Percentiles rank a stretch among this genome's conserved stretches.
These are phyloP conservation scores for Cryptococcus sp. DNA, from an alignment of 1,284 basidiomycete species.

Conservation along the genomic window DNA sequence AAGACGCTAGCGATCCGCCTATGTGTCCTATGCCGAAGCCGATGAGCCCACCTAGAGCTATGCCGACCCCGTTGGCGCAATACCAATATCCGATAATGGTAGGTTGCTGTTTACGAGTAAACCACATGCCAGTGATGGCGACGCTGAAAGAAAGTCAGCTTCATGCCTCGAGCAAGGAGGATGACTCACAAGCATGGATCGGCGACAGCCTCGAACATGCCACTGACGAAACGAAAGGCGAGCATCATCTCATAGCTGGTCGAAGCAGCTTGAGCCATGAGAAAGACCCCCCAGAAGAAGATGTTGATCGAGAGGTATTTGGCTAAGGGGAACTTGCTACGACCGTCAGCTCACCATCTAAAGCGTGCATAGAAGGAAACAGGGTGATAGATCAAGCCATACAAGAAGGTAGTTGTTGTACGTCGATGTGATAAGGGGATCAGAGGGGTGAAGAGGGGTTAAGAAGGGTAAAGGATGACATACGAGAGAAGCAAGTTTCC, in stretches of 20 bases:
- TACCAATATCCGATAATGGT: conserved; percentile 31
- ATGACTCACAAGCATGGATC: conserved; percentile 27
- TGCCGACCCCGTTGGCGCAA: conserved; percentile 26
- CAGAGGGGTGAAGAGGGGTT: too few species aligned
- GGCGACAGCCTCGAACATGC: conserved; percentile 45
- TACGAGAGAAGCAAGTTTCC: conserved; percentile 44
- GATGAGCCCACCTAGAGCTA: conserved; percentile 32
- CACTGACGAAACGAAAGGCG: conserved; percentile 45
- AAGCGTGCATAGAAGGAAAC: too few species aligned
- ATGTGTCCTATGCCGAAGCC: conserved; percentile 36
- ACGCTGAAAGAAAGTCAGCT: too few species aligned
- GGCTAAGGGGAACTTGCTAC: conserved; percentile 44
- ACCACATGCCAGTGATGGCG: conserved; percentile 24
- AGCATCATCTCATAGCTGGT: conserved; percentile 45
- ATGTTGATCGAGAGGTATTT: conserved; percentile 49
- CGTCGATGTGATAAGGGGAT: too few species aligned
- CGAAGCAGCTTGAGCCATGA: conserved; percentile 47
- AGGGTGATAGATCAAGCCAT: conserved; percentile 4
- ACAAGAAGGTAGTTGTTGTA: too few species aligned
- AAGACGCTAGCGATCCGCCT: conserved; percentile 25
- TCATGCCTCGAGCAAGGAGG: neutral
- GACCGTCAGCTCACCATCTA: too few species aligned
- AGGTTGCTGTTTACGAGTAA: conserved; percentile 31
- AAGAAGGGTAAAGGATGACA: neutral
- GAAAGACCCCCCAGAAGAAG: conserved; percentile 47